Conservation (phyloP, 306 rosid species). For the Dalbergia cultrata region DNA sequence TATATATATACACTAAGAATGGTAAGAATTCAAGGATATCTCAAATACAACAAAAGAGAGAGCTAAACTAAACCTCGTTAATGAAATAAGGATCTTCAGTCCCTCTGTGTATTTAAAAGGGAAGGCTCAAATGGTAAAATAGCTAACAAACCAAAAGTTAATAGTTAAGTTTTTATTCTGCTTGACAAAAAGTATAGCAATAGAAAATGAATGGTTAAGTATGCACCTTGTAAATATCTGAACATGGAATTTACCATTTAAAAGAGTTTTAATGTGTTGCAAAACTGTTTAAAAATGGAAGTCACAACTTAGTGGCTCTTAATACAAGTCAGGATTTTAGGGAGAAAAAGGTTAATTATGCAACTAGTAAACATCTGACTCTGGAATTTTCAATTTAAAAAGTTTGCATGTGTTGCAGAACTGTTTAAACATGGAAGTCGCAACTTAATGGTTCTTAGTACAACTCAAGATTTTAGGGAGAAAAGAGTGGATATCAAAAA, state of each 20-base stretch:
- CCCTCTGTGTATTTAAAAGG: slow-evolving; percentile 2
- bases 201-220: slow-evolving; percentile 33
- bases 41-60: slow-evolving; percentile 26
- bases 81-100: slow-evolving; percentile 34
- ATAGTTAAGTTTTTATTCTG: slow-evolving; percentile 10
- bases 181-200: slow-evolving; percentile 29
- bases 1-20: not conserved
- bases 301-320: slow-evolving; percentile 30
- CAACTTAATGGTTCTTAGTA: slow-evolving; percentile 21
- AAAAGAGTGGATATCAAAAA: slow-evolving; percentile 34
- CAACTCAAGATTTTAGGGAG: not conserved
- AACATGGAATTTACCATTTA: slow-evolving; percentile 14
- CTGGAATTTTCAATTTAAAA: slow-evolving; percentile 22
- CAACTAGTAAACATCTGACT: slow-evolving; percentile 39
- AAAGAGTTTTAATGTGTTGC: slow-evolving; percentile 20
- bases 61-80: slow-evolving; percentile 30
- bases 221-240: slow-evolving; percentile 38
- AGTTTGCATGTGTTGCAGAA: slow-evolving; percentile 7
- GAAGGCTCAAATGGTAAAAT: slow-evolving; percentile 15
- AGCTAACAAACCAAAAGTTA: slow-evolving; percentile 26
- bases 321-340: not conserved
- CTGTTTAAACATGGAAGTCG: slow-evolving; percentile 22
- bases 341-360: slow-evolving; percentile 33
- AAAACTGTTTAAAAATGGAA: slow-evolving; percentile 15
- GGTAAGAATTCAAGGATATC: slow-evolving; percentile 32